Evolutionary conservation across 106 monocot genomes (phyloP).

Genomic region (Dioscorea zingiberensis): DNA sequence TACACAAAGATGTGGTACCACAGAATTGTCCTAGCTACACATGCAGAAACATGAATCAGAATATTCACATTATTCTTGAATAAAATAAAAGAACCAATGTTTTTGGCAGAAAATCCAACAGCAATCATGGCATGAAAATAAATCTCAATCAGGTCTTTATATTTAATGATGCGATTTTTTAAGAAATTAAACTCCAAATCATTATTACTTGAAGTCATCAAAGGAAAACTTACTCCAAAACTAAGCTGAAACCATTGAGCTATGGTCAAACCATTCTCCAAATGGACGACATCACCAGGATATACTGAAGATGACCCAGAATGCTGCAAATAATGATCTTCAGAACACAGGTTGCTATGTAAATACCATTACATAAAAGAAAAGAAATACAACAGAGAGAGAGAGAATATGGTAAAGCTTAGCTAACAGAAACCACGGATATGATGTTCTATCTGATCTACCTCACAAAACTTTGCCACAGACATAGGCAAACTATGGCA

Average conservation of each 20-base stretch:
- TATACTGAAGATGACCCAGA: constrained; percentile 53
- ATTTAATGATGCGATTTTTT: no score
- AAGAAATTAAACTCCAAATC: no score
- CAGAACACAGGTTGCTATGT: neutral
- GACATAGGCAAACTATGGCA: constrained; percentile 80
- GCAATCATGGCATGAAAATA: no score
- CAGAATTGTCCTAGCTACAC: no score
- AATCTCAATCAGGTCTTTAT: no score
- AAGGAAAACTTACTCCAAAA: constrained; percentile 36
- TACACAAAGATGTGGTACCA: no score
- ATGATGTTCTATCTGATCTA: constrained; percentile 13
- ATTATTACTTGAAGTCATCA: no score
- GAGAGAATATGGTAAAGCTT: neutral
- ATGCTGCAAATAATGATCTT: constrained; percentile 60
- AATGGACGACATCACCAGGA: constrained; percentile 50
- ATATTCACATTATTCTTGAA: no score
- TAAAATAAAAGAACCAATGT: no score
- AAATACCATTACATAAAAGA: neutral
- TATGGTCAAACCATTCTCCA: constrained; percentile 82
- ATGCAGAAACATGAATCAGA: no score
- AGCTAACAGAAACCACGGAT: neutral
- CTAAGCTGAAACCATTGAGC: constrained; percentile 55
- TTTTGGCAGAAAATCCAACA: no score
- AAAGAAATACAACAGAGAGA: neutral
- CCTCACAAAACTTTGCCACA: constrained; percentile 90